Evolutionary conservation across 495 filamentous ascomycete genomes (phyloP), one percentile per base, ranked within the genome.

Genomic region (Evernia prunastri): DNA sequence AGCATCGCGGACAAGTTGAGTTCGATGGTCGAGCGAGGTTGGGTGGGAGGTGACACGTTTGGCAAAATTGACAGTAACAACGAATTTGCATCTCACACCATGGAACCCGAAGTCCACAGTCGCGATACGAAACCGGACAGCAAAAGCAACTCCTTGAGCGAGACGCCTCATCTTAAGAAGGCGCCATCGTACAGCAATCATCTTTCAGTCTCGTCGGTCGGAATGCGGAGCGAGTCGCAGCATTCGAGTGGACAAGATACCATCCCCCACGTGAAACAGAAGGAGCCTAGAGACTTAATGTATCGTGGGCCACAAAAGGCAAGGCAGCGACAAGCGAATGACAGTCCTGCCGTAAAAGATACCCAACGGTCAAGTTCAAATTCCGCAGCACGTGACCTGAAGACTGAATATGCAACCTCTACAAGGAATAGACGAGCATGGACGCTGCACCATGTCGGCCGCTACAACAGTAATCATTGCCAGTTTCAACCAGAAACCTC

Each of bases 1-100:
- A 65, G 63, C 39, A 56, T 61, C 36, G 63, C 57, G 18, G 63
- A 65, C 3, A 60, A 43, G 27, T 37, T 65, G 17, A 25, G 47
- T 42, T 59, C 25, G 6, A 47, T 65, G 25, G 58, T 65, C 58
- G 63, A 65, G 31, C 37, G 31, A 23, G 53, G 54, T 4, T 63
- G 51, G 54, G 27, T 42, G 29, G 54, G 31, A 42, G 39, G 23
- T 39, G 54, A 56, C 33, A 31, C 39, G 10, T 63, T 58, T 36
- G 31, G 61, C 53, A 36, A 47, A 58, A 29, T 33, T 15, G 15
- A 63, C 42, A 37, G 43, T n/a, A n/a, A 31, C 23, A 35, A 49
- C 36, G 29, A 56, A 17, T 29, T 29, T 51, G 35, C 23, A 56
- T 42, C 60, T 53, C 45, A 42, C 20, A 40, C 18, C 23, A 54